Percentiles rank a stretch among this genome's conserved stretches.
Conservation (phyloP, 306 rosid genomes). For the Prosopis cineraria region DNA sequence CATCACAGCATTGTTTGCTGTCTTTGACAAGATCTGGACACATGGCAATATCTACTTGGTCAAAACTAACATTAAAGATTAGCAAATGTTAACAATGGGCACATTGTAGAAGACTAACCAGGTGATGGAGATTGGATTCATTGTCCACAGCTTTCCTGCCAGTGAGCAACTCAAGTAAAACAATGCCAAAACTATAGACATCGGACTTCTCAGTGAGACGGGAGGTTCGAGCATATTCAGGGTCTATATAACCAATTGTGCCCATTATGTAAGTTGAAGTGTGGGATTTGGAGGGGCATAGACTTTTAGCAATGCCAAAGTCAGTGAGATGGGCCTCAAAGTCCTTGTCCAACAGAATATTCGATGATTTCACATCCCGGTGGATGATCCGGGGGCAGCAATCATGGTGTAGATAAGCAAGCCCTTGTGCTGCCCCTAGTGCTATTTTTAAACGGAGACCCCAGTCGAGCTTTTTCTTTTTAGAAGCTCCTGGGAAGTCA, state of each 20-base stretch:
- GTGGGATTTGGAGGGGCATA: conserved; percentile 65
- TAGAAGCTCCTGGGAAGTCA: conserved; percentile 51
- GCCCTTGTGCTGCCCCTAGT: conserved; percentile 83
- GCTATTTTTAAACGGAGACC: conserved; percentile 74
- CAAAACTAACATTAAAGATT: background rate
- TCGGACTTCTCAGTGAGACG: conserved; percentile 88
- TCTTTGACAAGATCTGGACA: conserved; percentile 71
- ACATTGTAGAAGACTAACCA: conserved; percentile 43
- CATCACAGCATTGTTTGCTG: conserved; percentile 74
- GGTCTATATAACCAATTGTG: conserved; percentile 88
- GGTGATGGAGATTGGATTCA: conserved; percentile 80
- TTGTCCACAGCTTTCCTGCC: conserved; percentile 84
- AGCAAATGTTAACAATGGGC: background rate
- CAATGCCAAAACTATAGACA: conserved; percentile 81
- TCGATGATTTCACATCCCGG: conserved; percentile 82
- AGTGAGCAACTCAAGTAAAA: conserved; percentile 77
- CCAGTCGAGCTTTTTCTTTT: conserved; percentile 74
- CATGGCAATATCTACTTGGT: background rate
- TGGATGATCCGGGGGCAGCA: conserved; percentile 86
- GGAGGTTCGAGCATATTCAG: conserved; percentile 84
- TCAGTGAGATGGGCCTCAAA: conserved; percentile 84
- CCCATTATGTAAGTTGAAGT: conserved; percentile 84
- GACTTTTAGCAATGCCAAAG: conserved; percentile 80
- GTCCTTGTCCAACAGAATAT: conserved; percentile 72
- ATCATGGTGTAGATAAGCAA: conserved; percentile 87